Base-by-base conservation (phyloP, 1,284 basidiomycete species). In the Coniferiporia sulphurascens region DNA sequence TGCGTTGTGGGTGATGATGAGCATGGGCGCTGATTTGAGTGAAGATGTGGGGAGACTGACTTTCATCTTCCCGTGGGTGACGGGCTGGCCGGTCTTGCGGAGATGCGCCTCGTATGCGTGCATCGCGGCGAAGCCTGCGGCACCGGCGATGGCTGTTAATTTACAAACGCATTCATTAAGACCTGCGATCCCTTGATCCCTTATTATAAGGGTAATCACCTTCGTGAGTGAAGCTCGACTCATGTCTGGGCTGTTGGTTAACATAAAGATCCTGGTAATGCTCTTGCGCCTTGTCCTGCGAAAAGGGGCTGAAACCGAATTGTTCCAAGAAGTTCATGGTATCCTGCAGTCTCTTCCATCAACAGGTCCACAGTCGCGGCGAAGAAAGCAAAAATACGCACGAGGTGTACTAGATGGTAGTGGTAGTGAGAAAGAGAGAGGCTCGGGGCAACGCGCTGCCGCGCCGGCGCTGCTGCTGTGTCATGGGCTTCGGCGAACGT, bases 81-180 rank as follows among this genome's bases (percentile, higher is more conserved):
- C 66, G 27, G 59, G 59, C 32, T 69, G 63, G 15, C 68, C 68
- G 1, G 66, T 66, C 2, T 64, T 65, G 27, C 67, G 66, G 13
- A 68, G 64, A 55, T 68, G 67, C 10, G 65, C 48, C 58, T 69
- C 68, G 51, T 67, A 68, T 4, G 67, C 66, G 46, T 63, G 61
- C 66, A 69, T 68, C 21, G 68, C 66, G 4, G 67, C 66, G 56
- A 69, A 69, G 17, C 68, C 68, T 5, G 68, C 68, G 19, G 68
- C 68, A n/a, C 60, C 67, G 19, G 68, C 67, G 49, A 69, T 63
- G 7, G 61, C 68, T 69, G 48, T 44, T 27, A 27, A 27, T 27
- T 27, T 27, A 27, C 27, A 27, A 27, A 27, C 27, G 27, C 27
- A 27, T 27, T 27, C 27, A 27, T 27, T 27, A 27, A 27, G 27